Conservation (phyloP, 73 alveolate genomes). For the Tetrahymena borealis region DNA sequence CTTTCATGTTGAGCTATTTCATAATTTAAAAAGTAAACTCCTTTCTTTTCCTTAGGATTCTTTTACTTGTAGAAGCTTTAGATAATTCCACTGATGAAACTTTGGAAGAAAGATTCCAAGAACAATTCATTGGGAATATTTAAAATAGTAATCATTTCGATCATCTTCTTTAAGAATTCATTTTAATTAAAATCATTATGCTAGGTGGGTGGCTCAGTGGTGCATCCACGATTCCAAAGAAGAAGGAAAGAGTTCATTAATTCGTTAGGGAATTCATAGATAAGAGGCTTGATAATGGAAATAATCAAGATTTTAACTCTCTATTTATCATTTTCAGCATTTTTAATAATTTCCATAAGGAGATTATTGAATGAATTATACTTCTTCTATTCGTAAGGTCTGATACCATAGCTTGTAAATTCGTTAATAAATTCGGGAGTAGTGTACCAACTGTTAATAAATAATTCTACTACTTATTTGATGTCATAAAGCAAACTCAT, state of each 20-base stretch:
- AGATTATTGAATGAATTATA: slow-evolving; percentile 22
- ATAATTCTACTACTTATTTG: slow-evolving; percentile 19
- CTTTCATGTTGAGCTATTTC: slow-evolving; percentile 17
- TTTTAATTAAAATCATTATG: slow-evolving; percentile 15
- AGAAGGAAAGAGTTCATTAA: slow-evolving; percentile 22
- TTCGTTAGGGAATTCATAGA: slow-evolving; percentile 13
- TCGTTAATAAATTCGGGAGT: slow-evolving; percentile 4
- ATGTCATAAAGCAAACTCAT: slow-evolving; percentile 9
- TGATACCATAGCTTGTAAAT: slow-evolving; percentile 23
- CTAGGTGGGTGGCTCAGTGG: not conserved
- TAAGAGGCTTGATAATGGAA: slow-evolving; percentile 27
- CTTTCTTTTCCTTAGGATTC: slow-evolving; percentile 17
- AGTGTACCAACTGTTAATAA: slow-evolving; percentile 29
- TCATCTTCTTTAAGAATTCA: slow-evolving; percentile 25
- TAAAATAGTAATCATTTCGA: slow-evolving; percentile 14
- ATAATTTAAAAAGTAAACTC: slow-evolving; percentile 11
- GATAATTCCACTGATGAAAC: slow-evolving; percentile 6
- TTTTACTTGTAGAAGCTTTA: slow-evolving; percentile 10
- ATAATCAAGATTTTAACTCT: slow-evolving; percentile 21
- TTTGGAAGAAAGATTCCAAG: slow-evolving; percentile 12
- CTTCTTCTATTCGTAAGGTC: slow-evolving; percentile 19
- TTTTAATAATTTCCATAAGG: slow-evolving; percentile 10
- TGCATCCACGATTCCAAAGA: slow-evolving; percentile 6
- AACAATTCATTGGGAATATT: slow-evolving; percentile 23
- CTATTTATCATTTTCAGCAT: slow-evolving; percentile 7